These are phyloP conservation scores for Stagonosporopsis tanaceti DNA, from an alignment of 2,329 filamentous ascomycete species.

Conservation along the genomic window DNA sequence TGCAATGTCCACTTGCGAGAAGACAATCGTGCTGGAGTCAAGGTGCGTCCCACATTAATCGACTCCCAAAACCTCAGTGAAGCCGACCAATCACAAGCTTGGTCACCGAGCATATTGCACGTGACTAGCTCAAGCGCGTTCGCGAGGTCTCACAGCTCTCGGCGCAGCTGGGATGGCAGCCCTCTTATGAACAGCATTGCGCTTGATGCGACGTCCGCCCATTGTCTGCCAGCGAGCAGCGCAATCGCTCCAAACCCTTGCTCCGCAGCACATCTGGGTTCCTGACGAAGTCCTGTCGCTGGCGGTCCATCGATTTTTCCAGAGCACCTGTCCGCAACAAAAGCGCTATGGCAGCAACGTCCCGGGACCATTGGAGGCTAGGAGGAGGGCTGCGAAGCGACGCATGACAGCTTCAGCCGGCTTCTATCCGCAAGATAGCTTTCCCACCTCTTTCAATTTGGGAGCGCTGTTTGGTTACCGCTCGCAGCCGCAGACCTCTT, in stretches of 20 bases:
- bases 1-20: not conserved
- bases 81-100: slow-evolving; percentile 2
- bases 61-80: not conserved
- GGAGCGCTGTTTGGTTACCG: slow-evolving; percentile 40
- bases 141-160: slow-evolving; percentile 13
- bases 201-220: slow-evolving; percentile 58
- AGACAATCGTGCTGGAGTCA: not conserved
- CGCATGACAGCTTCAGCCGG: slow-evolving; percentile 59
- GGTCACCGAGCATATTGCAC: not conserved
- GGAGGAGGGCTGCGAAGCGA: slow-evolving; percentile 63
- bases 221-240: slow-evolving; percentile 61
- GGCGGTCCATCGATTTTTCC: slow-evolving; percentile 61
- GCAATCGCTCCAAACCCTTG: slow-evolving; percentile 52
- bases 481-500: slow-evolving; percentile 31
- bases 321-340: slow-evolving; percentile 55
- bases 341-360: slow-evolving; percentile 66
- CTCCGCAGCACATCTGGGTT: slow-evolving; percentile 64
- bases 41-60: not conserved
- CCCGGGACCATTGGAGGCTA: slow-evolving; percentile 69
- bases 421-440: slow-evolving; percentile 44
- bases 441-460: slow-evolving; percentile 37
- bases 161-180: slow-evolving; percentile 17
- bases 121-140: slow-evolving; percentile 1
- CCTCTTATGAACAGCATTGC: slow-evolving; percentile 33
- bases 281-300: slow-evolving; percentile 63